Conservation (phyloP, 805 yeast species). For the Tetrapisispora iriomotensis region DNA sequence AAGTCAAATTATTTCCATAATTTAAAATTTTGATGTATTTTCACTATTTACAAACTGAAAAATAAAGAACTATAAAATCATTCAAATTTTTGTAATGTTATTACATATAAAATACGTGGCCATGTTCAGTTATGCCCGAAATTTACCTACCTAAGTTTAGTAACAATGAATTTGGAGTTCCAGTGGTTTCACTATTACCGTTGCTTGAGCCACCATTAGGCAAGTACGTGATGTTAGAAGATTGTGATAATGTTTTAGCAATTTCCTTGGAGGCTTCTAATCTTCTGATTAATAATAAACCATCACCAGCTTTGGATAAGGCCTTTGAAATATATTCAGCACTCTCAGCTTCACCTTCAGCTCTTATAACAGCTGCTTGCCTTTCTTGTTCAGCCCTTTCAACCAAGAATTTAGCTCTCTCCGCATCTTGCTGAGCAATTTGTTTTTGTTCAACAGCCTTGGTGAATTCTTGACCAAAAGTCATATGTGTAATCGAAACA, state of each 20-base stretch:
- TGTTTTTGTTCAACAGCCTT: constrained; percentile 98
- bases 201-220: constrained; percentile 38
- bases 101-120: background rate
- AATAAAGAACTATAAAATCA: no score
- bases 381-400: constrained; percentile 97
- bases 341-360: constrained; percentile 99
- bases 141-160: constrained; percentile 58
- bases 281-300: constrained; percentile 84
- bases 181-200: constrained; percentile 29
- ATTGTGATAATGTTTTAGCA: constrained; percentile 74
- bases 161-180: constrained; percentile 43
- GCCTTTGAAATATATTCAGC: constrained; percentile 94
- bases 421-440: constrained; percentile 99
- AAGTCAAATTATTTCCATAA: no score
- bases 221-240: constrained; percentile 81
- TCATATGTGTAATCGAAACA: constrained; percentile 95
- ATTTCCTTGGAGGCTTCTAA: constrained; percentile 95
- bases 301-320: constrained; percentile 89
- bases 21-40: no score
- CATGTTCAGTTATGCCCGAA: no score
- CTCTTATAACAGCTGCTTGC: constrained; percentile 88
- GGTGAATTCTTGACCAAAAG: constrained; percentile 93
- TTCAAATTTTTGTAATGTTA: background rate
- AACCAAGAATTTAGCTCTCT: constrained; percentile 85
- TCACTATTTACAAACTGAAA: no score